A percentile compares a stretch with the other conserved stretches of the same genome.
These are phyloP conservation scores for Penicillium sclerotigenum DNA, from an alignment of 2,329 filamentous ascomycete species.

Conservation along the genomic window DNA sequence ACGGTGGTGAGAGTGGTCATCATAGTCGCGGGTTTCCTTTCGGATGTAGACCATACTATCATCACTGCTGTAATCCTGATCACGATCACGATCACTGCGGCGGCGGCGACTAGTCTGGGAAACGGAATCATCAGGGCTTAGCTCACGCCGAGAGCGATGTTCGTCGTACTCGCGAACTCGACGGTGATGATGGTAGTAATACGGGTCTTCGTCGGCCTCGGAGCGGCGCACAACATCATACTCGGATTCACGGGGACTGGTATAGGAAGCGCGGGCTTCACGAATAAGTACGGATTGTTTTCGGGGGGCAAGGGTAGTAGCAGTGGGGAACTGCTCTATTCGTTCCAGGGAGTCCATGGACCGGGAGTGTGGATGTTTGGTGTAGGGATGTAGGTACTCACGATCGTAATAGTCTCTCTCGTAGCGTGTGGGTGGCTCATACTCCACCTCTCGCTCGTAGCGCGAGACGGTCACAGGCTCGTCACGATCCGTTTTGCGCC, in stretches of 20 bases:
- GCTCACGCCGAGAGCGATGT: conserved; percentile 44
- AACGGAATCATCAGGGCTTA: conserved; percentile 53
- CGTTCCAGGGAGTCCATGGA: conserved; percentile 53
- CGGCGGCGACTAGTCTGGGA: conserved; percentile 48
- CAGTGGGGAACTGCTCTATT: conserved; percentile 44
- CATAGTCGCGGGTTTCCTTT: conserved; percentile 46
- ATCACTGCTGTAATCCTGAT: conserved; percentile 54
- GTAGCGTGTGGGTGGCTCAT: conserved; percentile 42
- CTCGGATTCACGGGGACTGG: conserved; percentile 51
- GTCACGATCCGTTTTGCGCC: conserved; percentile 47
- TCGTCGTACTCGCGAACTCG: conserved; percentile 54
- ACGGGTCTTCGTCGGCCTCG: conserved; percentile 56
- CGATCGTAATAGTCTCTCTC: conserved; percentile 47
- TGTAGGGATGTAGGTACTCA: conserved; percentile 40
- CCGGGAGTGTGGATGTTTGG: conserved; percentile 52
- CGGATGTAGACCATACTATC: conserved; percentile 61
- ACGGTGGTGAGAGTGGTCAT: conserved; percentile 50
- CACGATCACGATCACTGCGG: conserved; percentile 34
- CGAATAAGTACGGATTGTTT: conserved; percentile 56
- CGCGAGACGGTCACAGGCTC: conserved; percentile 43
- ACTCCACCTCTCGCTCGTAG: conserved; percentile 48
- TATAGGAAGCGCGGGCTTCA: conserved; percentile 51
- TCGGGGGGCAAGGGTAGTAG: conserved; percentile 48
- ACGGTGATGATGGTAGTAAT: conserved; percentile 61
- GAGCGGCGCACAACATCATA: conserved; percentile 60